Conservation (phyloP, 345 rosid species). For the Eucalyptus sp. region DNA sequence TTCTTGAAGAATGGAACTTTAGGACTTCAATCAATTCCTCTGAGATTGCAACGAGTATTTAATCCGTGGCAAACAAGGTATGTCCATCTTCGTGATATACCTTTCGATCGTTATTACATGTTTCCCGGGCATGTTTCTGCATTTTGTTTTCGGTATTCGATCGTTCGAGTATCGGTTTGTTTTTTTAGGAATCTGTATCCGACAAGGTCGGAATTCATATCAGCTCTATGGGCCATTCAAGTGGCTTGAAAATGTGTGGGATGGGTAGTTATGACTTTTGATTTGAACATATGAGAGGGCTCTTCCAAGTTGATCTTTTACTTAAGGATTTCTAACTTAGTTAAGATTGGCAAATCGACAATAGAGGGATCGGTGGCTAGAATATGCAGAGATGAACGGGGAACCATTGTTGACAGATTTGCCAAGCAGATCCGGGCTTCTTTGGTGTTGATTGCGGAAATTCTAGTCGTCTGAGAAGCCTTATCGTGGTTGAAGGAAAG, state of each 20-base stretch:
- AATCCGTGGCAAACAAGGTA: no score
- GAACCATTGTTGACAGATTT: no score
- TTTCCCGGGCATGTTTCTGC: rapidly evolving
- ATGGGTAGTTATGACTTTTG: background rate
- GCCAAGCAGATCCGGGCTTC: no score
- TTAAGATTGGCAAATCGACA: background rate
- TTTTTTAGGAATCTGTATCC: rapidly evolving
- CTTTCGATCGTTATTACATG: rapidly evolving
- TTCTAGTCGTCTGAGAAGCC: no score
- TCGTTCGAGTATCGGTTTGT: rapidly evolving
- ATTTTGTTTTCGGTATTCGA: rapidly evolving
- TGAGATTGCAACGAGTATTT: rapidly evolving
- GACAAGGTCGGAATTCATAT: background rate
- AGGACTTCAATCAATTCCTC: no score
- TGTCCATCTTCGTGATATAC: rapidly evolving
- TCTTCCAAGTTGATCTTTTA: background rate
- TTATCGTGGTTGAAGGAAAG: no score
- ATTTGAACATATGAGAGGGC: background rate
- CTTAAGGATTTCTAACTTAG: background rate
- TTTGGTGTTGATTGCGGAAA: no score
- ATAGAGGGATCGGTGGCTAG: no score
- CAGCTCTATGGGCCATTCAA: background rate
- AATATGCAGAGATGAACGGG: no score
- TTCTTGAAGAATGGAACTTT: rapidly evolving
- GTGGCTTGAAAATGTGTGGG: background rate